Conservation (phyloP, 805 yeast genomes). For the Pichia paraexigua region DNA sequence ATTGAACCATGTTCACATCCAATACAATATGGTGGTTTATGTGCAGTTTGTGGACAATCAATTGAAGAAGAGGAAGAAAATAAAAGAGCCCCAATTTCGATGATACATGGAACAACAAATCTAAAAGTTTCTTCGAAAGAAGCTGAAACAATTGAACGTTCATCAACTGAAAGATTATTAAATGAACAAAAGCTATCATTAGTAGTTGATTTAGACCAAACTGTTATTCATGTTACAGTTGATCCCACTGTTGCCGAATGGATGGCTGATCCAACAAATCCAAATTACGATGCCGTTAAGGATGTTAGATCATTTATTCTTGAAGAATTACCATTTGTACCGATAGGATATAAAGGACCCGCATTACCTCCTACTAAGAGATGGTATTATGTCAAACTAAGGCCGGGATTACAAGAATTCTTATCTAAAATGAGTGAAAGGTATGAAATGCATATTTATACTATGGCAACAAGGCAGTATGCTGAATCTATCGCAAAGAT, state of each 20-base stretch:
- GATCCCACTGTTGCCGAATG: conserved; percentile 97
- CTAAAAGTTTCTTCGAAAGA: conserved; percentile 78
- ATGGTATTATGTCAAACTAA: conserved; percentile 85
- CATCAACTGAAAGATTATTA: conserved; percentile 52
- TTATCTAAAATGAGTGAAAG: conserved; percentile 51
- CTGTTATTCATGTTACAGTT: conserved; percentile 95
- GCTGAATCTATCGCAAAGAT: conserved; percentile 84
- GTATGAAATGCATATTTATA: conserved; percentile 90
- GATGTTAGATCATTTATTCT: conserved; percentile 73
- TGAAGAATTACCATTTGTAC: conserved; percentile 62
- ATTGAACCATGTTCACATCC: conserved; percentile 85
- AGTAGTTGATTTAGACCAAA: conserved; percentile 95
- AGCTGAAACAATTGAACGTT: conserved; percentile 75
- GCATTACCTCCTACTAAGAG: conserved; percentile 52
- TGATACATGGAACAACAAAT: conserved; percentile 84
- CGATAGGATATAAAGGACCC: conserved; percentile 54
- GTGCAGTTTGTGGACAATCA: conserved; percentile 86
- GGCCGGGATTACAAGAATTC: conserved; percentile 81
- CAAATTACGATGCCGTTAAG: conserved; percentile 75
- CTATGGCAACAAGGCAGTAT: conserved; percentile 96
- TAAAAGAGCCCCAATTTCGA: conserved; percentile 72
- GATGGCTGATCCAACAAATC: conserved; percentile 80
- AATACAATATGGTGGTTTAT: conserved; percentile 89
- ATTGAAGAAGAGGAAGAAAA: conserved; percentile 63
- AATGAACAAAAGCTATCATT: conserved; percentile 65